A percentile compares a stretch with the other conserved stretches of the same genome.
Evolutionary conservation across 768 basidiomycete genomes (phyloP).

Genomic region (Erythrobasidium yunnanense): DNA sequence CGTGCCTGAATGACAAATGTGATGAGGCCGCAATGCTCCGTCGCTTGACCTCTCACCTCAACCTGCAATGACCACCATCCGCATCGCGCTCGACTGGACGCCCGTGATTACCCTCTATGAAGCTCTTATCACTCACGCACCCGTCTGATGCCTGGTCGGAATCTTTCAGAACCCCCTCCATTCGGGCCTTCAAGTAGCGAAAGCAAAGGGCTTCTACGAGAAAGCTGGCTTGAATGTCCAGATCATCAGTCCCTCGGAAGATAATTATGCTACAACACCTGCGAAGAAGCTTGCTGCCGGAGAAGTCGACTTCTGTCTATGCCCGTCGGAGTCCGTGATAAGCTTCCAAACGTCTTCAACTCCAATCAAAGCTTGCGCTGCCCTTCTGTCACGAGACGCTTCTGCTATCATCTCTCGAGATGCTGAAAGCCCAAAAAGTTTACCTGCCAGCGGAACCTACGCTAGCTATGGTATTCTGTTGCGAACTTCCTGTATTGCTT

Average conservation of each 20-base stretch:
- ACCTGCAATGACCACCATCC: neutral
- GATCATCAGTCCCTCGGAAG: neutral
- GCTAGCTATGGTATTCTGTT: neutral
- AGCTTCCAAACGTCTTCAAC: neutral
- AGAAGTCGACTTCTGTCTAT: neutral
- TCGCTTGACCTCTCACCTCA: too few relatives aligned
- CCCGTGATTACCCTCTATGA: neutral
- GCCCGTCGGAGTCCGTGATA: neutral
- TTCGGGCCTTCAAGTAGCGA: neutral
- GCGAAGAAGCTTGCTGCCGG: neutral
- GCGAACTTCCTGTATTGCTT: too few relatives aligned
- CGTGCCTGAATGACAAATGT: too few relatives aligned
- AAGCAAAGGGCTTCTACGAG: neutral
- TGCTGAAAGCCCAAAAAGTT: neutral
- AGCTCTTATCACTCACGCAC: neutral
- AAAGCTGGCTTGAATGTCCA: neutral
- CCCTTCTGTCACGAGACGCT: neutral
- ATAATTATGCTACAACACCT: neutral
- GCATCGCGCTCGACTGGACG: neutral
- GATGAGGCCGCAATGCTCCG: too few relatives aligned
- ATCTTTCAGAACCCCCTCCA: neutral
- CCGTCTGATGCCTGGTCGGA: neutral
- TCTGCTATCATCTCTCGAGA: neutral
- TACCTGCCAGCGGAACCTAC: neutral
- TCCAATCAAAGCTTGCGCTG: neutral